Evolutionary conservation across 768 basidiomycete species (phyloP).

Genomic region (Trametes elegans): DNA sequence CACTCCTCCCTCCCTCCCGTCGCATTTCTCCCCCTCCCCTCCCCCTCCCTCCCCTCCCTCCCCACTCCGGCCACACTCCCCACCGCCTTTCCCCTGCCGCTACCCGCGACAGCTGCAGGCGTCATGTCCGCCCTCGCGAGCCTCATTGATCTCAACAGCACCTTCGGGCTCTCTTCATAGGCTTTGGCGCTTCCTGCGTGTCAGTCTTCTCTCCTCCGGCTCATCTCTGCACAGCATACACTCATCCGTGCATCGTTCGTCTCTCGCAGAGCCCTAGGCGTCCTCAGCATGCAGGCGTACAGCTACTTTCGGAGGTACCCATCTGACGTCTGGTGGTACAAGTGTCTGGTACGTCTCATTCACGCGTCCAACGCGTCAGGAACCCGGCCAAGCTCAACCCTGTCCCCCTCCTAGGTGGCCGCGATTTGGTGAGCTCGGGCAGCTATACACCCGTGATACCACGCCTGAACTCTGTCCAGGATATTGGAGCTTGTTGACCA

Average conservation of each 20-base stretch:
- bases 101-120: background rate
- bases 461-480: constrained; percentile 30
- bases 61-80: background rate
- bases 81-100: background rate
- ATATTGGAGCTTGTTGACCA: constrained; percentile 48
- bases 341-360: constrained; percentile 44
- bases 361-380: background rate
- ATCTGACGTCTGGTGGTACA: constrained; percentile 49
- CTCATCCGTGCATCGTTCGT: constrained; percentile 29
- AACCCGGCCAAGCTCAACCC: background rate
- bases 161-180: constrained; percentile 63
- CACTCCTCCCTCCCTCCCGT: background rate
- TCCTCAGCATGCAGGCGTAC: constrained; percentile 52
- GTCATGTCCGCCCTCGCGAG: constrained; percentile 7
- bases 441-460: too few species aligned
- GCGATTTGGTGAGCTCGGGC: constrained; percentile 30
- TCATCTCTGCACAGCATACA: background rate
- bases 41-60: background rate
- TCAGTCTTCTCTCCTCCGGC: constrained; percentile 15
- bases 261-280: constrained; percentile 44
- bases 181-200: constrained; percentile 48
- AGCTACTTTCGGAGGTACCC: constrained; percentile 56
- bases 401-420: constrained; percentile 27
- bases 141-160: constrained; percentile 30
- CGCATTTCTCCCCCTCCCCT: background rate